Percentiles rank a stretch among this genome's conserved stretches.
phyloP scores from a whole-genome alignment of 2,329 filamentous ascomycete genomes.

The Alternaria arborescens region DNA sequence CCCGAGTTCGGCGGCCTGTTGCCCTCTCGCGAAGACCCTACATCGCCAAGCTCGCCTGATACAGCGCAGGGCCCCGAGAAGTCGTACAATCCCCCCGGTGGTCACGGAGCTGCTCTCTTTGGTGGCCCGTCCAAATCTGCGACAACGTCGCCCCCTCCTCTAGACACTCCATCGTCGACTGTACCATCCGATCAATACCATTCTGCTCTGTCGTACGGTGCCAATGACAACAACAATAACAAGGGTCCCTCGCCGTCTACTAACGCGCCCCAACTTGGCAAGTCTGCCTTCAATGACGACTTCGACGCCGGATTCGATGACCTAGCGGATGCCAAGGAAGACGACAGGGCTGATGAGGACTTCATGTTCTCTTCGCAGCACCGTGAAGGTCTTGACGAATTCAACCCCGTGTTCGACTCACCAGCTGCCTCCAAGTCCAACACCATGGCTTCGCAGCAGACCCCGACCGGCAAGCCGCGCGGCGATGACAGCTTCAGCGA shows the following conservation, averaged over 20 bases:
- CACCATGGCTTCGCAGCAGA: constrained; percentile 56
- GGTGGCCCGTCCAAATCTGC: constrained; percentile 48
- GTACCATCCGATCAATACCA: constrained; percentile 55
- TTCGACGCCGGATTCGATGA: constrained; percentile 84
- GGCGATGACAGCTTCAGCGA: constrained; percentile 59
- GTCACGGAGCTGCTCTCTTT: constrained; percentile 53
- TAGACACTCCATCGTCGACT: constrained; percentile 52
- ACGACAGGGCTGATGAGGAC: constrained; percentile 75
- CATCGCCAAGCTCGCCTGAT: constrained; percentile 47
- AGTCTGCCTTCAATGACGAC: constrained; percentile 72
- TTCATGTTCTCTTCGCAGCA: constrained; percentile 73
- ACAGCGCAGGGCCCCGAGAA: constrained; percentile 51
- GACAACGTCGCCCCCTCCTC: constrained; percentile 50
- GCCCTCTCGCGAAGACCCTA: constrained; percentile 64
- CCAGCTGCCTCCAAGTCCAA: constrained; percentile 59
- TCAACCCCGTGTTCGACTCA: constrained; percentile 83
- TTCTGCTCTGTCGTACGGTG: constrained; percentile 51
- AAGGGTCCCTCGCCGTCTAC: constrained; percentile 38
- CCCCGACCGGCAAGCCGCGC: constrained; percentile 49
- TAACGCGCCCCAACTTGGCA: constrained; percentile 51
- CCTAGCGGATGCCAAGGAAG: constrained; percentile 84
- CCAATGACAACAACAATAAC: constrained; percentile 37
- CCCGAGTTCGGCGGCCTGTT: constrained; percentile 65
- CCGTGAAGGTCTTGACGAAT: constrained; percentile 76
- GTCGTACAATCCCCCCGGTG: constrained; percentile 47